Evolutionary conservation across 805 yeast genomes (phyloP), one percentile per base, ranked within the genome.

Genomic region (Starmera pachycereana): DNA sequence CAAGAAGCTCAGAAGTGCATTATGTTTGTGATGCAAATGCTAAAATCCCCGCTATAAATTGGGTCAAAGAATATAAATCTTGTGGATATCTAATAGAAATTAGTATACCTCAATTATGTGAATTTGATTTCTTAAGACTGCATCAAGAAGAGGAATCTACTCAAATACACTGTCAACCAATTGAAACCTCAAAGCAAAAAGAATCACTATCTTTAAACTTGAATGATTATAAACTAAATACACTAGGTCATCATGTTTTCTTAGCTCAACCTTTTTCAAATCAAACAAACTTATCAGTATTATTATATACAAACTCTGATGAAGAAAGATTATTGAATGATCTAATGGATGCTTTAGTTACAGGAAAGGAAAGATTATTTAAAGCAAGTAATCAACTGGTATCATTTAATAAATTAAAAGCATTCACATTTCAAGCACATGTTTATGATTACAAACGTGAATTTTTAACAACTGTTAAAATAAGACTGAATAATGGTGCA

Each of bases 41-140:
- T 10, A n/a, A 4, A n/a, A 10, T 2, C 16, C 37, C 45, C 2
- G 32, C 25, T 12, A 14, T 52, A 7, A 27, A 38, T 4, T 41
- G 37, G 32, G 46, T 47, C 0, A 46, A 37, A 33, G 59, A 54
- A 39, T 43, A 39, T 25, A 44, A 44, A 16, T 46, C 56, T 1
- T 54, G 59, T 29, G 45, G 46, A 3, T 54, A 54, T 27, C 29
- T 40, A 14, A 50, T 50, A 1, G 47, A 45, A 25, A 35, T 54
- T 5, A 35, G 44, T 25, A 29, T 54, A 11, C 57, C 59, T 2
- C 32, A 35, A 29, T 33, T 53, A 4, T 53, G 57, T 37, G 36
- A 41, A 8, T 42, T 45, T 27, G 51, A 45, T n/a, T n/a, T 50
- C n/a, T 40, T 53, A 4, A 22, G 28, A n/a, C 45, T 36, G 11